Evolutionary conservation across 2,329 filamentous ascomycete species (phyloP), one percentile per base, ranked within the genome.

Genomic region (Akanthomyces dipterigenus): DNA sequence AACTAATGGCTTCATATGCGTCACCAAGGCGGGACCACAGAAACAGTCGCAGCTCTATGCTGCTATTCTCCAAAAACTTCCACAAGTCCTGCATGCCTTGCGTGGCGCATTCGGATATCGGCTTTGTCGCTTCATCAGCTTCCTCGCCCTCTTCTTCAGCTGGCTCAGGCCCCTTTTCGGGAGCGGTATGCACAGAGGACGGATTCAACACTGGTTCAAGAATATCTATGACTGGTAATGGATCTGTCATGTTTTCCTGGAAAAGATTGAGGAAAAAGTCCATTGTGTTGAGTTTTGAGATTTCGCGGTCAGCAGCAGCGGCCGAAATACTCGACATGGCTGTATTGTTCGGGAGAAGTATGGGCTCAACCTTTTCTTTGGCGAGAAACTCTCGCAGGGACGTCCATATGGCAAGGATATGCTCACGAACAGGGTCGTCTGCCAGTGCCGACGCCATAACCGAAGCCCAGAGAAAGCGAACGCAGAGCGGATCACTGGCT

Each of bases 201-300:
- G 89, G 87, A 64, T 97, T 93, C 5, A 99, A 79, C 11, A 99
- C 89, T 4, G 95, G 95, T 69, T 99, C 95, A 40, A 99, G 78
- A 31, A 88, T 95, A 69, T 97, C 92, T 62, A 99, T 97, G 22
- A 97, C 85, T 5, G 88, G 83, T 14, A 93, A 83, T 0, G 93
- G 90, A 66, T 97, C 88, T 51, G 88, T 86, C 62, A 88, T 84
- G 62, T 95, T 89, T 42, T 92, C 87, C 63, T 90, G 89, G 71
- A 98, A 98, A 0, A 99, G 84, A 42, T 88, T 90, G 55, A 92
- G 81, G 73, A 99, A 98, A 72, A 98, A 98, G 70, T 97, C 93
- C 84, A 96, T 95, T 0, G 93, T 98, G 16, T 91, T 96, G 38
- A 98, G 81, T 68, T 93, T 92, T 14, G 91, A 93, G 28, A 97